Conservation (phyloP, 2,329 filamentous ascomycete species). For the Alternaria metachromatica region DNA sequence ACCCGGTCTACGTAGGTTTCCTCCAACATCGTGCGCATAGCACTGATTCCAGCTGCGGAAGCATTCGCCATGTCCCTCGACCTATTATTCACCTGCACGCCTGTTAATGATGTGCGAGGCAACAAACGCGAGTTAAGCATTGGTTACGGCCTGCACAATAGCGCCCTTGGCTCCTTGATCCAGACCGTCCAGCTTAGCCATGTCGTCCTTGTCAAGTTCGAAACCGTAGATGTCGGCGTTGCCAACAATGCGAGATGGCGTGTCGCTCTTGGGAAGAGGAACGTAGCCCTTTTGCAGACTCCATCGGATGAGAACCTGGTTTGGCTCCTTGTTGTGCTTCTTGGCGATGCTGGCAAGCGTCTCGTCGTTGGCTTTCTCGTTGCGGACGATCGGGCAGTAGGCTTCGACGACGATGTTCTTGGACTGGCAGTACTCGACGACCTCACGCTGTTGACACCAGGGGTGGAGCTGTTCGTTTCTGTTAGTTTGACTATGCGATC, state of each 20-base stretch:
- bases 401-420: constrained; percentile 68
- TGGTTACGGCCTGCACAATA: constrained; percentile 39
- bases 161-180: constrained; percentile 44
- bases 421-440: constrained; percentile 63
- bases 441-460: constrained; percentile 70
- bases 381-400: constrained; percentile 72
- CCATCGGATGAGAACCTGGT: constrained; percentile 82
- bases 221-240: constrained; percentile 49
- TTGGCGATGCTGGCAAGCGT: constrained; percentile 69
- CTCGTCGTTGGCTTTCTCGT: constrained; percentile 73
- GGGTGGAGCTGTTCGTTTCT: constrained; percentile 66
- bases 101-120: background rate
- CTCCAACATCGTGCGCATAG: background rate
- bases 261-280: constrained; percentile 50
- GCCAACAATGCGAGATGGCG: constrained; percentile 39
- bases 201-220: constrained; percentile 44
- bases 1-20: fast-evolving
- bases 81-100: background rate
- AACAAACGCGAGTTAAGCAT: background rate
- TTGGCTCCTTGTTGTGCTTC: constrained; percentile 75
- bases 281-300: constrained; percentile 73
- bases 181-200: constrained; percentile 42
- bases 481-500: background rate
- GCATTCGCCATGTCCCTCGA: background rate
- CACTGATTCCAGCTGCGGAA: fast-evolving